Evolutionary conservation across 768 basidiomycete genomes (phyloP).

Genomic region (Suillus tomentosus): DNA sequence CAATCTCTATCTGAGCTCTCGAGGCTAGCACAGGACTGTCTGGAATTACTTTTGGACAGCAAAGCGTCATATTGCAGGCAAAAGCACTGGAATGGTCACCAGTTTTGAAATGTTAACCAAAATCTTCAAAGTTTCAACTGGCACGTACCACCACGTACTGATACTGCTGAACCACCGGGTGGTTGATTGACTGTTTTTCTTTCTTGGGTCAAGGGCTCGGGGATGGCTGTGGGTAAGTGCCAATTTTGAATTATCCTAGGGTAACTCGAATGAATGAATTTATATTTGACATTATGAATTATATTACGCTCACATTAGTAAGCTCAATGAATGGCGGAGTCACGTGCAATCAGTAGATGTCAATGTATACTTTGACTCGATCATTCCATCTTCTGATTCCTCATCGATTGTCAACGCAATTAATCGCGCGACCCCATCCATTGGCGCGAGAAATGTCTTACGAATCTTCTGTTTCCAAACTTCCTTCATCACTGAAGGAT

Average conservation of each 20-base stretch:
- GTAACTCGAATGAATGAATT: too few species aligned
- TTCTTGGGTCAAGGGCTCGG: background rate
- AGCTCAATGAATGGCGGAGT: slow-evolving; percentile 6
- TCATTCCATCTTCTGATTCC: slow-evolving; percentile 20
- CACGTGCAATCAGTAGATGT: slow-evolving; percentile 32
- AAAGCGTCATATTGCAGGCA: background rate
- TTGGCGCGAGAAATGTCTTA: slow-evolving; percentile 51
- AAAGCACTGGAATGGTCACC: background rate
- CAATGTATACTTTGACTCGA: slow-evolving; percentile 22
- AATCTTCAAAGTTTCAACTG: background rate
- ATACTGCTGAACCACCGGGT: background rate
- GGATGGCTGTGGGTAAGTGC: background rate
- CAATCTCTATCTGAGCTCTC: slow-evolving; percentile 9
- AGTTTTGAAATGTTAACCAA: background rate
- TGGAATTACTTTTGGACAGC: background rate
- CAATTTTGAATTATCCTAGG: background rate
- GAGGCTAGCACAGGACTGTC: background rate
- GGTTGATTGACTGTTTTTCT: background rate
- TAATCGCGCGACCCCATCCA: slow-evolving; percentile 2
- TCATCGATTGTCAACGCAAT: slow-evolving; percentile 24
- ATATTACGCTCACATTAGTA: too few species aligned
- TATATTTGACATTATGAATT: too few species aligned
- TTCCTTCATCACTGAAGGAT: slow-evolving; percentile 51
- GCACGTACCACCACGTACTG: background rate
- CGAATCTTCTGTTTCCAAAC: slow-evolving; percentile 47